Conservation (phyloP, 768 basidiomycete species). For the Leccinum disarticulatum region DNA sequence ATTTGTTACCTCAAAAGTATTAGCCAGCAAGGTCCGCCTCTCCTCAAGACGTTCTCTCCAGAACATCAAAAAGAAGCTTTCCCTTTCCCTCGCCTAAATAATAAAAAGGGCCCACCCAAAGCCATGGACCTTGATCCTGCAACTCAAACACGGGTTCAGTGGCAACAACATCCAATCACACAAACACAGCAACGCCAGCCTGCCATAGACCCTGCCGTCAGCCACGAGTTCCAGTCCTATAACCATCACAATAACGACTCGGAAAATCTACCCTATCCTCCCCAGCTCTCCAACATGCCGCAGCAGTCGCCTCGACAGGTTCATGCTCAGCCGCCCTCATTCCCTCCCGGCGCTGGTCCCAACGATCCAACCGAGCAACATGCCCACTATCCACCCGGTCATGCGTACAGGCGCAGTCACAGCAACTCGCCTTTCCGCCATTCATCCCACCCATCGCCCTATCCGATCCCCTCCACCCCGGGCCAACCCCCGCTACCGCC, state of each 20-base stretch:
- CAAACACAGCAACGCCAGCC: conserved; percentile 35
- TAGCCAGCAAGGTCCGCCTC: conserved; percentile 9
- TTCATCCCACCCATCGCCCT: conserved; percentile 41
- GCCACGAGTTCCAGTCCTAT: conserved; percentile 35
- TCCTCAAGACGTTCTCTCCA: conserved; percentile 24
- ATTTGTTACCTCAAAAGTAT: conserved; percentile 13
- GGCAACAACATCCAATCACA: conserved; percentile 32
- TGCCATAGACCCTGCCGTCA: conserved; percentile 34
- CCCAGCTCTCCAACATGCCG: conserved; percentile 33
- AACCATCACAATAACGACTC: conserved; percentile 28
- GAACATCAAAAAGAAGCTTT: conserved; percentile 37
- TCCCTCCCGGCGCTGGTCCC: conserved; percentile 36
- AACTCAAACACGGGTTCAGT: conserved; percentile 35
- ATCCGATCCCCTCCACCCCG: conserved; percentile 36
- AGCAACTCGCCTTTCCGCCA: conserved; percentile 36
- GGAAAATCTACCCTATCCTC: conserved; percentile 25
- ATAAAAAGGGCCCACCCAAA: conserved; percentile 33
- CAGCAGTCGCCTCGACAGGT: conserved; percentile 25
- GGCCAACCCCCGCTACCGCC: conserved; percentile 31
- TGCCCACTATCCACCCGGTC: conserved; percentile 36
- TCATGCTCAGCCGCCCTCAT: conserved; percentile 39
- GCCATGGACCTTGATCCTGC: conserved; percentile 37
- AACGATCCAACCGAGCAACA: conserved; percentile 35
- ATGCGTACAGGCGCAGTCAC: conserved; percentile 34
- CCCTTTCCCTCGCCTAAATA: conserved; percentile 38